Base-by-base conservation (phyloP, 2,329 filamentous ascomycete genomes). In the Orbilia ellipsospora region DNA sequence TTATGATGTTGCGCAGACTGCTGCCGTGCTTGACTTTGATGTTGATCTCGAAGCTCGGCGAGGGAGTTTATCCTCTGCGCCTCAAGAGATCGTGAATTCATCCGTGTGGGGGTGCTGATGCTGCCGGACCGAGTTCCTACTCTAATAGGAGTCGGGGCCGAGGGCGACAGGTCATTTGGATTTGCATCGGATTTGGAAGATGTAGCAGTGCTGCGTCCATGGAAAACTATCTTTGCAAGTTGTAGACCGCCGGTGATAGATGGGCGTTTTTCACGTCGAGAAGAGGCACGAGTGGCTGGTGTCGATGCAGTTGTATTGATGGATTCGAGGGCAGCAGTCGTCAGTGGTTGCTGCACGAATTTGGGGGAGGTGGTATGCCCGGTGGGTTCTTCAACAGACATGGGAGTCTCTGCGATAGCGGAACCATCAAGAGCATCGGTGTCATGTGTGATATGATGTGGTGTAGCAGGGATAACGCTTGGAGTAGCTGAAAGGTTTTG, bases 141-240 rank as follows among this genome's bases (percentile, higher is more conserved):
- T n/a, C 72, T 68, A 20, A 44, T 56, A 28, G 55, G 75, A 52
- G 52, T 45, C 16, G 60, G 78, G 31, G 31, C 72, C 4, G 65
- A 70, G 44, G 59, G 77, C 28, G 62, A 77, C 36, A 65, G 62
- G 18, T 72, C 77, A 57, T 55, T 77, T 42, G 51, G 62, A 51
- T 31, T 68, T 50, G 48, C 20, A 40, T 60, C 72, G 3, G 52
- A 13, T 44, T 63, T 64, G 2, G 63, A 62, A 7, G 63, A 69
- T 7, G 64, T 72, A 12, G 78, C 72, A 3, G 77, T 78, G 13
- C 77, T 77, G 2, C 77, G 78, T 36, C 77, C 73, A 23, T 70
- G 66, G 18, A 77, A 77, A 8, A 77, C 73, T 42, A 77, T 72
- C 59, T 77, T 77, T 15, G 67, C 73, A 4, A 77, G 73, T 50